These are phyloP conservation scores for Rossbeevera mucosa DNA, from an alignment of 768 basidiomycete genomes.

Conservation along the genomic window DNA sequence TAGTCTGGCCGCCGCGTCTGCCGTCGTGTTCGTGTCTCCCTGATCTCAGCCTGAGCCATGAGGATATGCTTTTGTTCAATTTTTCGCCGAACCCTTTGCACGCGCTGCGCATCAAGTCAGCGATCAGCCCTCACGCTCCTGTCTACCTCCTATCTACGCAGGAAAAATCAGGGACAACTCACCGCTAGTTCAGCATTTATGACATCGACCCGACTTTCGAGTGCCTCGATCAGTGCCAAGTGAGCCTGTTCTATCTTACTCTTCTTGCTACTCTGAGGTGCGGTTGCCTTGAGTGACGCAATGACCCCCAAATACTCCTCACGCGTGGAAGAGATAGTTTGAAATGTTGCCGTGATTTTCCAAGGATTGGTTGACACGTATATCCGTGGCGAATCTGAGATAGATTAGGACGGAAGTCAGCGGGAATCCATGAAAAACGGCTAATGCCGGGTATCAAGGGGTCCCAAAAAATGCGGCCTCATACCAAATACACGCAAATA, in stretches of 20 bases:
- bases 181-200: slow-evolving; percentile 72
- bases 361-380: slow-evolving; percentile 86
- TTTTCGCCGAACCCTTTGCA: slow-evolving; percentile 64
- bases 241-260: slow-evolving; percentile 61
- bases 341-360: slow-evolving; percentile 79
- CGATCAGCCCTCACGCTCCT: slow-evolving; percentile 15
- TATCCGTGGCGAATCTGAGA: slow-evolving; percentile 76
- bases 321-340: slow-evolving; percentile 62
- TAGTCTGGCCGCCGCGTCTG: slow-evolving; percentile 75
- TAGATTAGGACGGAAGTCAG: slow-evolving; percentile 31
- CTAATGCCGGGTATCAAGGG: slow-evolving; percentile 36
- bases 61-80: slow-evolving; percentile 61
- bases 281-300: slow-evolving; percentile 51
- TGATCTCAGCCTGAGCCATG: slow-evolving; percentile 70
- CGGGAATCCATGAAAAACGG: slow-evolving; percentile 31
- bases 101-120: slow-evolving; percentile 47
- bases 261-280: slow-evolving; percentile 46
- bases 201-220: slow-evolving; percentile 60
- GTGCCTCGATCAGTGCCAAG: slow-evolving; percentile 50
- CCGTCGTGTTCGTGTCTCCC: slow-evolving; percentile 74
- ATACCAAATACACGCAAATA: slow-evolving; percentile 77
- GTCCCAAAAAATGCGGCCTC: slow-evolving; percentile 42
- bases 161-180: slow-evolving; percentile 33
- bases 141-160: slow-evolving; percentile 13
- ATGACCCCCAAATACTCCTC: slow-evolving; percentile 69